Evolutionary conservation across 169 alveolate genomes (phyloP).

Genomic region (Plasmodium billcollinsi): DNA sequence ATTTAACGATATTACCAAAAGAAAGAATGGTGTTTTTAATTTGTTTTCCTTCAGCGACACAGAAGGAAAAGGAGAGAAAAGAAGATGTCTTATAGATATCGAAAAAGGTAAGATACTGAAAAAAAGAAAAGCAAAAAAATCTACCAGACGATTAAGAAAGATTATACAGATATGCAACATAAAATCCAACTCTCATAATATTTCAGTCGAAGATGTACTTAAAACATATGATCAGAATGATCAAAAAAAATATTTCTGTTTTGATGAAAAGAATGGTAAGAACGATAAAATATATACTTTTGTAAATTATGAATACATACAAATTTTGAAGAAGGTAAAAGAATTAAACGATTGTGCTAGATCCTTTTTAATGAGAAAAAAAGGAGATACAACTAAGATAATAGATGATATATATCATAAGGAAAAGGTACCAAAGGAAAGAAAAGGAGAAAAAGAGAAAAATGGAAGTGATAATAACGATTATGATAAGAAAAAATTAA

Average conservation of each 20-base stretch:
- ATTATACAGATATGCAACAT: too few species aligned
- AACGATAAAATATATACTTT: constrained; percentile 24
- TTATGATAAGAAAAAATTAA: background rate
- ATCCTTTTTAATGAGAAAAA: too few species aligned
- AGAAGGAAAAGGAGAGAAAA: background rate
- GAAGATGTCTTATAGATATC: background rate
- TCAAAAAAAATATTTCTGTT: background rate
- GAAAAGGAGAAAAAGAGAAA: background rate
- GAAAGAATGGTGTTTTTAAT: background rate
- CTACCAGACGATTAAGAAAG: background rate
- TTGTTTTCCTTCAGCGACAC: background rate
- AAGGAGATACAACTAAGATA: too few species aligned
- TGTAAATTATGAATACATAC: constrained; percentile 24
- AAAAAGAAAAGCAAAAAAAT: background rate
- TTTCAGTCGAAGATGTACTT: too few species aligned
- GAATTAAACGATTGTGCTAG: background rate
- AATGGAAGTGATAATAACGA: background rate
- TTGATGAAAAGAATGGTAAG: background rate
- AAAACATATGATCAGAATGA: background rate
- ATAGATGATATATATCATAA: background rate
- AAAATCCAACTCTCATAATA: too few species aligned
- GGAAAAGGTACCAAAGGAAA: background rate
- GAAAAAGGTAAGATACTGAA: background rate
- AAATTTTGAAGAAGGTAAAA: constrained; percentile 11
- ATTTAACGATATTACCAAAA: background rate